Evolutionary conservation across 139 green algal genomes (phyloP), one percentile per base, ranked within the genome.

Genomic region (Coelastrella sp.): DNA sequence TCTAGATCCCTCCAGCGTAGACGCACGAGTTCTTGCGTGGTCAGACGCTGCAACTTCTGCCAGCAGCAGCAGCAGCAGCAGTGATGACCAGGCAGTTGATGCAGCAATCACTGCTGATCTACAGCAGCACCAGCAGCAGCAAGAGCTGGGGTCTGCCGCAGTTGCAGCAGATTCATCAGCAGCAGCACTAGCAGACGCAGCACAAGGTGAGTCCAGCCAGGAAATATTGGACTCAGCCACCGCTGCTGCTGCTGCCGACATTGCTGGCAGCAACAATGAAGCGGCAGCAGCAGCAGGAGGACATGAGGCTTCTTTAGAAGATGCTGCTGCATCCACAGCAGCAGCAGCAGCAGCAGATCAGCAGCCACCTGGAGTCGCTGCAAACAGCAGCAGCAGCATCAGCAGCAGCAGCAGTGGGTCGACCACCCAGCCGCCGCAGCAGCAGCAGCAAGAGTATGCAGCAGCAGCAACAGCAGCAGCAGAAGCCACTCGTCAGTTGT

Each of bases 41-140:
- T 47, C 32, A 47, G 32, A 47, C 32, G 32, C 32, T 47, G 32
- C 5, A 20, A 80, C 61, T 13, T 71, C 61, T 19, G 8, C 8
- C 61, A 32, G 23, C 81, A 77, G 61, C 81, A 73, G 58, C 79
- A 73, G 75, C 60, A 86, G 60, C 81, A 86, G 81, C 17, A 66
- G 79, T 47, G 61, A 13, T 13, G 61, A 56, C 57, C 8, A 14
- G 22, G 75, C 75, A 81, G 20, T 47, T 47, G 32, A 47, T 47
- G 32, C 32, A 47, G 32, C 32, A 47, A 47, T 47, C 32, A 47
- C 32, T 47, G 32, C 32, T 47, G 32, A 47, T 47, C 32, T 47
- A 47, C 32, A 47, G 32, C 32, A 47, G 32, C 32, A 47, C 32
- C 32, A 47, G 32, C 32, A 47, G 32, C 32, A 47, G 32, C 32